phyloP scores from a whole-genome alignment of 2,329 filamentous ascomycete genomes.

The Periconia digitata region DNA sequence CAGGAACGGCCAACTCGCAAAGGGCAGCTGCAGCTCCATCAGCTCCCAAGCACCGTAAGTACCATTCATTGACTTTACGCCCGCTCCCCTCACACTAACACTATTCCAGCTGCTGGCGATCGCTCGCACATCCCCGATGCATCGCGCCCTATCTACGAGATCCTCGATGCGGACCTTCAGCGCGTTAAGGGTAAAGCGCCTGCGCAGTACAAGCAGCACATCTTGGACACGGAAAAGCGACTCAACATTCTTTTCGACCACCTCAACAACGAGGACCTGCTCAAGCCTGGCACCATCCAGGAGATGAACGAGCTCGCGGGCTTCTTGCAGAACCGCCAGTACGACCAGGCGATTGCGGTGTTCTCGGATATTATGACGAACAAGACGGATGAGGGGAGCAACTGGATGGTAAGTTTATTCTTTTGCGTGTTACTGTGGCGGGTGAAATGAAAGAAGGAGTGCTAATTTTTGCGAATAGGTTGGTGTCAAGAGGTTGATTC shows the following conservation, averaged over 20 bases:
- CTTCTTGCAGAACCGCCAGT: conserved; percentile 45
- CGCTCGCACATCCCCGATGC: conserved; percentile 81
- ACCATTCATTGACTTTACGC: no score
- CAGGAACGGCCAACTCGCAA: conserved; percentile 54
- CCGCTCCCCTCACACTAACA: conserved; percentile 31
- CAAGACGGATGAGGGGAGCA: conserved; percentile 52
- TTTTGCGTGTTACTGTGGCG: not conserved
- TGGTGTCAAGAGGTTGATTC: conserved; percentile 42
- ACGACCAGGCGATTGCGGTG: conserved; percentile 47
- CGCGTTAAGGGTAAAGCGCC: conserved; percentile 85
- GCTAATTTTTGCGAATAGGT: conserved; percentile 23
- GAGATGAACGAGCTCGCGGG: conserved; percentile 61
- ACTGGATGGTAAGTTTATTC: conserved; percentile 52
- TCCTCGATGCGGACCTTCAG: conserved; percentile 81
- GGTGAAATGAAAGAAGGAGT: not conserved
- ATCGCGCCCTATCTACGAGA: conserved; percentile 77
- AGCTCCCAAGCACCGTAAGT: conserved; percentile 70
- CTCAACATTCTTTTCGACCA: conserved; percentile 94
- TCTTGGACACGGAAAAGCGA: conserved; percentile 91
- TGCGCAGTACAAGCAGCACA: conserved; percentile 80
- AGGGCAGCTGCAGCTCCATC: conserved; percentile 52
- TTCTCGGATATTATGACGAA: conserved; percentile 51
- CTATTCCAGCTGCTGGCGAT: conserved; percentile 66
- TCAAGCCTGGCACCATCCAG: conserved; percentile 76
- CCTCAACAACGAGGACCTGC: conserved; percentile 89